Conservation (phyloP, 2,329 filamentous ascomycete genomes). For the Alternaria postmessia region DNA sequence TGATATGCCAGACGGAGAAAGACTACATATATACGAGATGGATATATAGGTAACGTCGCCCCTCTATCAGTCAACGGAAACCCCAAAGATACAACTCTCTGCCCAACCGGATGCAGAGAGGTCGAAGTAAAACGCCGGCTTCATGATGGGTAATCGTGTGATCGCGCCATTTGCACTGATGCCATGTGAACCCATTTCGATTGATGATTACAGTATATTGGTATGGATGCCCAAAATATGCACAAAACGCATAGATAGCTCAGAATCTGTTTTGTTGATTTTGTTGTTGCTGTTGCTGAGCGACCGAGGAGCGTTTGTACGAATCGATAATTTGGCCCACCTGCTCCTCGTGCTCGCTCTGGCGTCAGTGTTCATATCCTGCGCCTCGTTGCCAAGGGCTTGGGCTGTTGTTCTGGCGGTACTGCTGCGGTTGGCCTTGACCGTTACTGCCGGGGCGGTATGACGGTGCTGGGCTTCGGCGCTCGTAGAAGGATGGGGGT, state of each 20-base stretch:
- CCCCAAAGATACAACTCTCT: slow-evolving; percentile 7
- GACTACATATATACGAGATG: slow-evolving; percentile 13
- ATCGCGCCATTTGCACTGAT: slow-evolving; percentile 20
- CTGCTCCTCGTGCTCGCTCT: slow-evolving; percentile 49
- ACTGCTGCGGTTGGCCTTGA: slow-evolving; percentile 21
- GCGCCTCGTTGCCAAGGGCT: slow-evolving; percentile 73
- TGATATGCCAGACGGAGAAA: slow-evolving; percentile 1
- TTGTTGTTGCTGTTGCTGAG: slow-evolving; percentile 18
- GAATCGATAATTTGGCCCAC: slow-evolving; percentile 48
- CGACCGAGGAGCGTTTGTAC: slow-evolving; percentile 44
- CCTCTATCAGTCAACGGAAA: slow-evolving; percentile 9
- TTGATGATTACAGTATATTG: slow-evolving; percentile 38
- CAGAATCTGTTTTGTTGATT: slow-evolving; percentile 31
- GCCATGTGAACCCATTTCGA: slow-evolving; percentile 28
- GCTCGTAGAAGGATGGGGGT: slow-evolving; percentile 44
- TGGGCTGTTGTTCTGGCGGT: slow-evolving; percentile 61
- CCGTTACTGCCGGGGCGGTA: slow-evolving; percentile 51
- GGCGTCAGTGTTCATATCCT: slow-evolving; percentile 66
- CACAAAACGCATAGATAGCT: slow-evolving; percentile 34
- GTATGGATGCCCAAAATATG: slow-evolving; percentile 30
- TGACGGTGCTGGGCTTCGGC: slow-evolving; percentile 42
- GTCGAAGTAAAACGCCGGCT: slow-evolving; percentile 28
- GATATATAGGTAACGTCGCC: slow-evolving; percentile 12
- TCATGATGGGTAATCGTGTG: slow-evolving; percentile 27
- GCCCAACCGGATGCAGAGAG: slow-evolving; percentile 17